Evolutionary conservation across 805 yeast species (phyloP), one percentile per base, ranked within the genome.

Genomic region (Saturnispora diversa): DNA sequence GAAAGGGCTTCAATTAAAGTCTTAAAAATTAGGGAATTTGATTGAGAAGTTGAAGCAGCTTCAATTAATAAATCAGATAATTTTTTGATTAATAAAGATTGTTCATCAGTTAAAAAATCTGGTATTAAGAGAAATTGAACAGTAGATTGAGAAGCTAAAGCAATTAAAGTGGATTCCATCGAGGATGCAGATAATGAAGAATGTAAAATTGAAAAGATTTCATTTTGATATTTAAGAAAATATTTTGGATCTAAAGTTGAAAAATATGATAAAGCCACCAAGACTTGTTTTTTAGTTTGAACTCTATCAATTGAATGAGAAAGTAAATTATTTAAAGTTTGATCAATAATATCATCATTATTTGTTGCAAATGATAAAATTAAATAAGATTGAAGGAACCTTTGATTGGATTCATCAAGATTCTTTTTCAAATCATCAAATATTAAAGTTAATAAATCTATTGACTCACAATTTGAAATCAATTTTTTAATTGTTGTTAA

Each of bases 131-230:
- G 63, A 31, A 85, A 52, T 37, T 75, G 74, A 1, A 77, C 68
- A 37, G 86, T 66, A 33, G 82, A 84, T 40, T 74, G 74, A 22
- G 83, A 64, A 1, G 92, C 74, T 30, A 80, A 62, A 21, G 81
- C 69, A 51, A 86, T 70, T 42, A 86, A 65, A 1, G 87, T 74
- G 9, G 77, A 78, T 51, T 84, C 95, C 23, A 74, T 62, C 25
- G 68, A 70, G 0, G 94, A 76, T 0, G 81, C 70, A 54, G 80
- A 73, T 36, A 88, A 65, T 5, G 84, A 69, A 52, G 75, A 79
- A n/a, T 87, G 77, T 48, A 85, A 57, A 31, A 80, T 63, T 40
- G 78, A 74, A 23, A 87, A 60, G 12, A 88, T 63, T 29, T 77
- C 77, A 51, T 87, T 95, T 46, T 82, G 78, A 55, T 63, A 72